Evolutionary conservation across 805 yeast species (phyloP), one percentile per base, ranked within the genome.

Genomic region (Barnettozyma salicaria): DNA sequence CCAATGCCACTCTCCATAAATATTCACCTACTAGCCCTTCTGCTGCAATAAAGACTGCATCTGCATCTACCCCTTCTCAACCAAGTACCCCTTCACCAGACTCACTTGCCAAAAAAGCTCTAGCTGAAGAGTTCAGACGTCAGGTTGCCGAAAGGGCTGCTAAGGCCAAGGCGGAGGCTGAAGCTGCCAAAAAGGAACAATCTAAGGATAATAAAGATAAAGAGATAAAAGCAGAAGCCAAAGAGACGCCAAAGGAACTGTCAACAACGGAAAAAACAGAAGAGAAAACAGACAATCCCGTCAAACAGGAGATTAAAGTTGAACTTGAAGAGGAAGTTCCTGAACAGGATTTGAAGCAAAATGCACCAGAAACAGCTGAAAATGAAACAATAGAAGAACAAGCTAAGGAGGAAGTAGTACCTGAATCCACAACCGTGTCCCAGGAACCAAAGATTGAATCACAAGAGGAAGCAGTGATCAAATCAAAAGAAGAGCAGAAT

Each of bases 311-410:
- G 19, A 20, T 20, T 5, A 29, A 34, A 16, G 48, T 29, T 23
- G 34, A 27, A 59, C 56, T 47, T 60, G 62, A 18, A 44, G 40
- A 6, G 45, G 42, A 30, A 43, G 52, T 43, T 10, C 34, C 20
- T n/a, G n/a, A n/a, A n/a, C n/a, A n/a, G n/a, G n/a, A n/a, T n/a
- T n/a, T n/a, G n/a, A n/a, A n/a, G n/a, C n/a, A n/a, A n/a, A n/a
- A n/a, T n/a, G n/a, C n/a, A n/a, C n/a, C n/a, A n/a, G n/a, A n/a
- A n/a, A n/a, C n/a, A n/a, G n/a, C n/a, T n/a, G n/a, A n/a, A 13
- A 13, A 20, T 13, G 30, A 37, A 31, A 23, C 14, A 12, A 27
- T 59, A 14, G 44, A 51, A 20, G 60, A 48, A 7, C 53, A 53
- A 20, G 48, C 37, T 10, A 9, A 12, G 2, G 46, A 52, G 13